Percentiles rank a stretch among this genome's conserved stretches.
Evolutionary conservation across 306 rosid genomes (phyloP).

Genomic region (Hippophae rhamnoides): DNA sequence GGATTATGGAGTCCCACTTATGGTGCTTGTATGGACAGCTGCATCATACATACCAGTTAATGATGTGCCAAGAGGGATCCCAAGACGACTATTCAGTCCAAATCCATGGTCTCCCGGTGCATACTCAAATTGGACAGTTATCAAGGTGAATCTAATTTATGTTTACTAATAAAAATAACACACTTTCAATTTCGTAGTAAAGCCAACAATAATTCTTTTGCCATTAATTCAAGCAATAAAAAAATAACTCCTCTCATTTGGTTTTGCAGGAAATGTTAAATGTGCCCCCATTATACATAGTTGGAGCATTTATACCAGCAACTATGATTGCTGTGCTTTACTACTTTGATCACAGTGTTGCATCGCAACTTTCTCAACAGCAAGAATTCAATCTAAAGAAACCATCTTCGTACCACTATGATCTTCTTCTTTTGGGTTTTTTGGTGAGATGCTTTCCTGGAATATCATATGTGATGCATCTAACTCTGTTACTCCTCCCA

Average conservation of each 20-base stretch:
- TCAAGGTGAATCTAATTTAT: slow-evolving; percentile 44
- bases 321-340: slow-evolving; percentile 96
- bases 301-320: slow-evolving; percentile 95
- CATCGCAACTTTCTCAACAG: slow-evolving; percentile 95
- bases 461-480: background rate
- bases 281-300: slow-evolving; percentile 68
- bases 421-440: slow-evolving; percentile 81
- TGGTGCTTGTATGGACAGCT: slow-evolving; percentile 87
- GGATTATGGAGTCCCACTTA: slow-evolving; percentile 91
- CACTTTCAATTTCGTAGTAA: background rate
- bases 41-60: slow-evolving; percentile 78
- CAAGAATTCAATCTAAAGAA: slow-evolving; percentile 88
- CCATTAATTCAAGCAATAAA: too few species aligned
- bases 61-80: slow-evolving; percentile 77
- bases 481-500: background rate
- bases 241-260: background rate
- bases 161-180: background rate
- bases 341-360: slow-evolving; percentile 94
- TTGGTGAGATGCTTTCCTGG: slow-evolving; percentile 37
- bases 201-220: background rate
- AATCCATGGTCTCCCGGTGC: slow-evolving; percentile 97
- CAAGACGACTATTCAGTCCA: slow-evolving; percentile 91
- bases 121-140: slow-evolving; percentile 88
- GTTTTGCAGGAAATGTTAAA: slow-evolving; percentile 77
- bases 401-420: slow-evolving; percentile 90